Evolutionary conservation across 179 eudicot species (phyloP), one percentile per base, ranked within the genome.

Genomic region (Pouteria campechiana): DNA sequence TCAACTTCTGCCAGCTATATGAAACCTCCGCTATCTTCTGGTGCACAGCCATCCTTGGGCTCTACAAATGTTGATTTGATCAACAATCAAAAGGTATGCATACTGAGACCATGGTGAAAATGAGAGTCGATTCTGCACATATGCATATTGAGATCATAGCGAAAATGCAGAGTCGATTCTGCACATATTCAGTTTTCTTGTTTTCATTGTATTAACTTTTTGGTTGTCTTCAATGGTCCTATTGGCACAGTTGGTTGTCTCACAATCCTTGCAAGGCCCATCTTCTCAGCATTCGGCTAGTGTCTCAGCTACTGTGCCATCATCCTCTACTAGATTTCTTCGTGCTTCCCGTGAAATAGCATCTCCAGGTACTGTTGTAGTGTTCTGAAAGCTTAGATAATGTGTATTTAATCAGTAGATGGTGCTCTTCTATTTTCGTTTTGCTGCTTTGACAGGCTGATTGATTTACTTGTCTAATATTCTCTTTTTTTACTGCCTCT

Each of bases 291-390:
- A 61, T 66, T 66, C 74, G 14, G 55, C 52, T 46, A 70, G 61
- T 68, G 52, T 63, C 29, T 55, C 83, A 17, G 44, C 86, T 24
- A 44, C n/a, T n/a, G n/a, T 60, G 53, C 74, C 66, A 44, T 62
- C 78, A 18, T 67, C 92, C 23, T 69, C 97, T 43, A 64, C 86
- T 33, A 84, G 75, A 36, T 60, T 66, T 59, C 38, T 52, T 51
- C 95, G 95, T 41, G 58, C 82, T 35, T 55, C 75, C 40, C 73
- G 95, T 60, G 70, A 82, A 52, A 54, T 65, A 52, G 55, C 82
- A 50, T 78, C 78, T 53, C 74, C 90, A 34, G 70, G 92, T 90
- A 79, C 68, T 50, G 32, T 41, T 58, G 32, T 17, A 32, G 21
- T n/a, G 12, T n/a, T n/a, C n/a, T n/a, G n/a, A n/a, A n/a, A n/a